Evolutionary conservation across 202 grass and related monocot species (phyloP), one percentile per base, ranked within the genome.

Genomic region (Tripidium arundinaceum): DNA sequence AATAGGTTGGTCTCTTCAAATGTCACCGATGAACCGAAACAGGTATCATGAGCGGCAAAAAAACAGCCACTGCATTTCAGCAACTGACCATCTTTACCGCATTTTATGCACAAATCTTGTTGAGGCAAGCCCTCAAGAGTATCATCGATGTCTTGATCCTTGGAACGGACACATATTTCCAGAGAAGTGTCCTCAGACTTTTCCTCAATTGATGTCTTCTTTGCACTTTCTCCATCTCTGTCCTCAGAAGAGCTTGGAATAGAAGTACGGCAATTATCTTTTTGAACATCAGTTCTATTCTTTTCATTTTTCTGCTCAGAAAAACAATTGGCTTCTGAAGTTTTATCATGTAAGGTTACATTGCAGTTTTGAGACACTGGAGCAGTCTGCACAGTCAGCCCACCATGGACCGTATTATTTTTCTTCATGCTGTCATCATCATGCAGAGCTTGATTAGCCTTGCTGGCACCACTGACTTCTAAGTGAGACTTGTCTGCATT

Each of bases 101-200:
- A 90, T 65, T 87, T 87, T 77, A 90, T 55, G 40, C 88, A 87
- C 69, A 83, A 65, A 72, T 77, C 70, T 69, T 90, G 63, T 79
- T 12, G n/a, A n/a, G n/a, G n/a, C n/a, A n/a, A n/a, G n/a, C n/a
- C n/a, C n/a, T n/a, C n/a, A n/a, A n/a, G n/a, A n/a, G n/a, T n/a
- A n/a, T n/a, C n/a, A 46, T 46, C 3, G 13, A 15, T 46, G 43
- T 46, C 43, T 46, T 46, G 43, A 46, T 15, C 43, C 43, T 15
- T 15, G 43, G 43, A 15, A 46, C 4, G 4, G 13, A 15, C 43
- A 46, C 13, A 15, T 46, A 46, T 47, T 47, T 47, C 45, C 1
- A 14, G 45, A 47, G 4, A 47, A 15, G 45, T 16, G 45, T 47
- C 45, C 45, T 6, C 14, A 47, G 45, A 47, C 14, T 47, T 54